These are phyloP conservation scores for Croton laevigatus DNA, from an alignment of 441 rosid genomes.

Conservation along the genomic window DNA sequence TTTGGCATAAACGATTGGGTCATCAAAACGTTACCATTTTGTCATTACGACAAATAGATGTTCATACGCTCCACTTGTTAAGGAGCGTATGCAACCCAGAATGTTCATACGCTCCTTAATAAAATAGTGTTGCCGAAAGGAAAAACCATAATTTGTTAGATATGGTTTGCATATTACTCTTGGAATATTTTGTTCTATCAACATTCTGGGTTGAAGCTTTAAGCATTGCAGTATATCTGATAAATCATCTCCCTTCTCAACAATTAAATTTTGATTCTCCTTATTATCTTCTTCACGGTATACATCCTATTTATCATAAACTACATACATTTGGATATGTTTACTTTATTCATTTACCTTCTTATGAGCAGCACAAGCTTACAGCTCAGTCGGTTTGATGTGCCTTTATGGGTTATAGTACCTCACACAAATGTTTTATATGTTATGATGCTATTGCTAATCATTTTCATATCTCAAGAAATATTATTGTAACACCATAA, in stretches of 20 bases:
- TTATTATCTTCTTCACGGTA: not conserved
- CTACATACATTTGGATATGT: not conserved
- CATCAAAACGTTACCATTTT: not conserved
- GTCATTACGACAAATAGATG: not conserved
- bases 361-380: not conserved
- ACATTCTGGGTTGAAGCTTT: conserved; percentile 5
- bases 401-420: not conserved
- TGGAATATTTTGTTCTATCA: not conserved
- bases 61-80: no score
- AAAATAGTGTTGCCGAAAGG: not conserved
- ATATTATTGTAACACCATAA: no score
- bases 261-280: not conserved
- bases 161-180: not conserved
- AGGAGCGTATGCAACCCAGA: not conserved
- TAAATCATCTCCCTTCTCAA: not conserved
- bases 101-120: not conserved
- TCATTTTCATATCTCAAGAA: not conserved
- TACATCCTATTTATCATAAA: not conserved
- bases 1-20: not conserved
- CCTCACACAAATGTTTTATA: no score
- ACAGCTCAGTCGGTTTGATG: no score
- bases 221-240: not conserved
- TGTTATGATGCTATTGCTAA: no score
- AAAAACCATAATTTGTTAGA: not conserved
- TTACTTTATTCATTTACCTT: not conserved